A percentile compares a stretch with the other conserved stretches of the same genome.
Evolutionary conservation across 1,284 basidiomycete genomes (phyloP).

Genomic region (Ceratobasidium sp.): DNA sequence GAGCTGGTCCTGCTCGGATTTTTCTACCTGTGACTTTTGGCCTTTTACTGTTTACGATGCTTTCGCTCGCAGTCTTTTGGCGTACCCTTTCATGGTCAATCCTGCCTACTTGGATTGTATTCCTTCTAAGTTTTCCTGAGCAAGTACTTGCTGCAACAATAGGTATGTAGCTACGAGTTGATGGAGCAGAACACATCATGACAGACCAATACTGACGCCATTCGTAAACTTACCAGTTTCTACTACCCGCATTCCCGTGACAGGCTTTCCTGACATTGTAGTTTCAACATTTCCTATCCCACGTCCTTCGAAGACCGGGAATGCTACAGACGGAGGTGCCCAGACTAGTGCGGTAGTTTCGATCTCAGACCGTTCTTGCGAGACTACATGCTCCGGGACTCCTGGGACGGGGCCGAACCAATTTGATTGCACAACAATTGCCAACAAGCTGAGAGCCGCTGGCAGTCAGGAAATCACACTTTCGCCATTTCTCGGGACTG

Average conservation of each 20-base stretch:
- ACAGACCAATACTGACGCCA: neutral
- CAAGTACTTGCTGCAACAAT: slow-evolving; percentile 7
- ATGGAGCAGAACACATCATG: neutral
- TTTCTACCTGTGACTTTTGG: neutral
- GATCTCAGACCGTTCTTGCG: slow-evolving; percentile 2
- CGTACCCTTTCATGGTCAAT: neutral
- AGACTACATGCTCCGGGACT: slow-evolving; percentile 15
- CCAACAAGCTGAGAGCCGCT: slow-evolving; percentile 5
- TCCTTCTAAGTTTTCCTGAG: neutral
- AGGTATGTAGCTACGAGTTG: slow-evolving; percentile 1
- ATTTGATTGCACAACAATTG: slow-evolving; percentile 23
- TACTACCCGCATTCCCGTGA: slow-evolving; percentile 18
- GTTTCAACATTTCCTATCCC: slow-evolving; percentile 11
- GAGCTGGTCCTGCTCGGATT: neutral
- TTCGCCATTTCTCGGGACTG: slow-evolving; percentile 11
- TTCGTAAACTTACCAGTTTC: slow-evolving; percentile 7
- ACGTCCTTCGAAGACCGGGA: neutral
- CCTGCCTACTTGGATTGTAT: neutral
- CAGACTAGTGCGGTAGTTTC: neutral
- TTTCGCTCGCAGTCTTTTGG: neutral
- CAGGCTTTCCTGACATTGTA: slow-evolving; percentile 20
- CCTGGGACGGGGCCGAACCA: slow-evolving; percentile 26
- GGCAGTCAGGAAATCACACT: neutral
- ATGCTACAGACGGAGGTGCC: neutral
- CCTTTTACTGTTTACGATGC: no score